Evolutionary conservation across 2,329 filamentous ascomycete genomes (phyloP).

Genomic region (Aspergillus quadrilineatus): DNA sequence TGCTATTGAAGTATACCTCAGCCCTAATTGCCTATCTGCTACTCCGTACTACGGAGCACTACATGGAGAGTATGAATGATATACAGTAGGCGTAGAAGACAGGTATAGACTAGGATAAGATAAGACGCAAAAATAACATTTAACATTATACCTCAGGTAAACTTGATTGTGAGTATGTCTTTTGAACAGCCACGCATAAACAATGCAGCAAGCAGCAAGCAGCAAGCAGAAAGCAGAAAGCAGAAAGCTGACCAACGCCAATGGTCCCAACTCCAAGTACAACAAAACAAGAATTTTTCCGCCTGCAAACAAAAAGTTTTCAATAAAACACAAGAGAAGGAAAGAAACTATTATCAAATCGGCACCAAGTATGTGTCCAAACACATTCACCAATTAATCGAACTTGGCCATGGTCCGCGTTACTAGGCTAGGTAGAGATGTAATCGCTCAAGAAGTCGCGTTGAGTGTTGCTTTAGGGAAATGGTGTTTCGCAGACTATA

Average conservation of each 20-base stretch:
- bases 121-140: background rate
- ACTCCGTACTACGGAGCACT: background rate
- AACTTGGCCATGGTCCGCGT: background rate
- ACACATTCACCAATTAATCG: slow-evolving; percentile 3
- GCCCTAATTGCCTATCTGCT: background rate
- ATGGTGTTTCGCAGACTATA: slow-evolving; percentile 7
- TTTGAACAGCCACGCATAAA: background rate
- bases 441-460: background rate
- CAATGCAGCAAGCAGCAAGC: background rate
- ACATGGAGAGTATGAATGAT: no score
- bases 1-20: background rate
- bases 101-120: background rate
- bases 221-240: no score
- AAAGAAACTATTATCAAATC: slow-evolving; percentile 2
- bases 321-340: slow-evolving; percentile 3
- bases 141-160: background rate
- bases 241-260: background rate
- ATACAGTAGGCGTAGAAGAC: background rate
- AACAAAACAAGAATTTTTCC: slow-evolving; percentile 3
- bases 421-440: background rate
- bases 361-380: slow-evolving; percentile 7
- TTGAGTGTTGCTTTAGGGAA: background rate
- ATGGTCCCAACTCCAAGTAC: slow-evolving; percentile 7
- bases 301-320: slow-evolving; percentile 7
- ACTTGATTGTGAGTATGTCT: background rate